These are phyloP conservation scores for Solanum acaule DNA, from an alignment of 257 asterid genomes.

Conservation along the genomic window DNA sequence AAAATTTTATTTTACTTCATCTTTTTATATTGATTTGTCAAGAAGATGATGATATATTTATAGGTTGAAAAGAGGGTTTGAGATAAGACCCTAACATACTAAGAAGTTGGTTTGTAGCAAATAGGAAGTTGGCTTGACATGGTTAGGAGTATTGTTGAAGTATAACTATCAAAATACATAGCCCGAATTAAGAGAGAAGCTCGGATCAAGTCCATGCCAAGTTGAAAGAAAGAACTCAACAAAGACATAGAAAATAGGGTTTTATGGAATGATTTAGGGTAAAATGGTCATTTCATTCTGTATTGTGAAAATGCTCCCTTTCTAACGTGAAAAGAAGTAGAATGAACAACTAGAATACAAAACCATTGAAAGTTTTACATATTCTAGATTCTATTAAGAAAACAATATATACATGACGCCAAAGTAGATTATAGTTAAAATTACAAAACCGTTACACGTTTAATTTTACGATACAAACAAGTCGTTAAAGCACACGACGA, in stretches of 20 bases:
- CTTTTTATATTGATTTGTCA: neutral
- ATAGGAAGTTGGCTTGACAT: neutral
- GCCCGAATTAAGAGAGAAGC: neutral
- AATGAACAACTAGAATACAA: neutral
- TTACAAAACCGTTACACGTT: neutral
- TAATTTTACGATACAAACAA: neutral
- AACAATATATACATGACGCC: neutral
- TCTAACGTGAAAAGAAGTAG: neutral
- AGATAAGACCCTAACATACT: neutral
- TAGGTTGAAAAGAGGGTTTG: neutral
- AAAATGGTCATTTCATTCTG: neutral
- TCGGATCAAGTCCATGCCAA: neutral
- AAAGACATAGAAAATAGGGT: neutral
- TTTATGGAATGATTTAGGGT: neutral
- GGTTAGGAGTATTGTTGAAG: neutral
- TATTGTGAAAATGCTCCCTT: neutral
- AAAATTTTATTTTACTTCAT: neutral
- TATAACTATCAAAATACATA: neutral
- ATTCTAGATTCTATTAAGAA: neutral
- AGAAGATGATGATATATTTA: neutral
- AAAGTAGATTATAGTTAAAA: neutral
- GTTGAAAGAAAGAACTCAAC: neutral
- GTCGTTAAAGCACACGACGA: neutral
- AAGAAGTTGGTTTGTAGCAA: too few species aligned
- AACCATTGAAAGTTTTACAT: neutral